These are phyloP conservation scores for Globisporangium canariense DNA, from an alignment of 352 stramenopile species.

Conservation along the genomic window DNA sequence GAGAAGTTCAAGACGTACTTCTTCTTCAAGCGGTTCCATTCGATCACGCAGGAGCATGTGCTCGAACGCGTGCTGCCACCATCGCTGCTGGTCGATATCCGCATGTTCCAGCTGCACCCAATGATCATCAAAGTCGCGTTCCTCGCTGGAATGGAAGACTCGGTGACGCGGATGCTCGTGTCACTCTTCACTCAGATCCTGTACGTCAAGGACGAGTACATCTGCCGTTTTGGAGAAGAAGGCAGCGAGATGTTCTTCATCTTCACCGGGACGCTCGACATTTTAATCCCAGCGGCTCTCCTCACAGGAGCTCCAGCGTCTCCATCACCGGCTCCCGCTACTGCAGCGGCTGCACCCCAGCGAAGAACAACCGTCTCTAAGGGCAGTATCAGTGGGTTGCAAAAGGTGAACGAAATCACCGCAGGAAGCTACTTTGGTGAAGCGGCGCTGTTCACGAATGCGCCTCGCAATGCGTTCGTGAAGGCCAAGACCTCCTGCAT, in stretches of 20 bases:
- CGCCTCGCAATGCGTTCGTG: slow-evolving; percentile 51
- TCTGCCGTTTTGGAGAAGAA: slow-evolving; percentile 52
- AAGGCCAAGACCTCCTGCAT: slow-evolving; percentile 64
- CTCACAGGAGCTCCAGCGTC: background rate
- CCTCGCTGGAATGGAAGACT: slow-evolving; percentile 51
- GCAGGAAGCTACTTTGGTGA: slow-evolving; percentile 61
- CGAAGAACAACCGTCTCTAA: background rate
- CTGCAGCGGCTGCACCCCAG: background rate
- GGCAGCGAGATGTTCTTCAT: slow-evolving; percentile 73
- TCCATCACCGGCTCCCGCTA: background rate
- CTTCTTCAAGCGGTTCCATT: slow-evolving; percentile 68
- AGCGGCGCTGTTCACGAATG: slow-evolving; percentile 51
- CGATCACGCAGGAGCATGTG: slow-evolving; percentile 61
- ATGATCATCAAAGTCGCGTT: slow-evolving; percentile 74
- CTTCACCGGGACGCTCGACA: slow-evolving; percentile 52
- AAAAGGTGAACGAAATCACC: slow-evolving; percentile 61
- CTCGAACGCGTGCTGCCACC: slow-evolving; percentile 50
- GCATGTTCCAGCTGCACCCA: slow-evolving; percentile 57
- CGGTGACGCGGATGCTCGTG: slow-evolving; percentile 54
- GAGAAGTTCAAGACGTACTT: slow-evolving; percentile 65
- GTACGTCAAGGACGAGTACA: slow-evolving; percentile 52
- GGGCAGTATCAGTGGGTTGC: slow-evolving; percentile 10
- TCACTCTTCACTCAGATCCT: slow-evolving; percentile 55
- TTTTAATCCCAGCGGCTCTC: slow-evolving; percentile 33
- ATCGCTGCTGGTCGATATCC: slow-evolving; percentile 57